phyloP scores from a whole-genome alignment of 345 rosid species.

The Acer saccharum region DNA sequence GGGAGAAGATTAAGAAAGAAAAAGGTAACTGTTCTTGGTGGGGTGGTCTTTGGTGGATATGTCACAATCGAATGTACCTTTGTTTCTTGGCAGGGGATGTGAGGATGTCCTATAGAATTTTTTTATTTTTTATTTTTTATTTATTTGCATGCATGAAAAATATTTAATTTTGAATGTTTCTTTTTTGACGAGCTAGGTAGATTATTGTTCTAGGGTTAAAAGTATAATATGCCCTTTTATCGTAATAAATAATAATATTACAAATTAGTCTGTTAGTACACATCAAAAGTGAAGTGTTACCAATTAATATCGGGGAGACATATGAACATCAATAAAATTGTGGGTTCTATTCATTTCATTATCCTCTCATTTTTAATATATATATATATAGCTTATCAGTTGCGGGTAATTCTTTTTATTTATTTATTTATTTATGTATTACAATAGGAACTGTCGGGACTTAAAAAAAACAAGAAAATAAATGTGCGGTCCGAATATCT shows the following conservation, averaged over 20 bases:
- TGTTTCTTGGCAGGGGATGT: constrained; percentile 30
- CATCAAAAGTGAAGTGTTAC: neutral
- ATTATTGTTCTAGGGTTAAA: constrained; percentile 2
- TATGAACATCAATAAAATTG: too few relatives aligned
- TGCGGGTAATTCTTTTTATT: too few relatives aligned
- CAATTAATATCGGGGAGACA: too few relatives aligned
- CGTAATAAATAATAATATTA: neutral
- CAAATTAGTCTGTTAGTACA: neutral
- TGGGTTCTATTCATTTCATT: too few relatives aligned
- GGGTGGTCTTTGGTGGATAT: constrained; percentile 38
- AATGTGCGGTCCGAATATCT: too few relatives aligned
- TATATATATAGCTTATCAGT: too few relatives aligned
- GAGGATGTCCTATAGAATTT: constrained; percentile 19
- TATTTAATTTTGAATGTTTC: neutral
- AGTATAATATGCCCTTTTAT: neutral
- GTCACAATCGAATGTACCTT: constrained; percentile 43
- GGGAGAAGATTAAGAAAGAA: constrained; percentile 12
- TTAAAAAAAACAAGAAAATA: too few relatives aligned
- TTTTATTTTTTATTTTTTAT: neutral
- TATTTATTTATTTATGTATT: too few relatives aligned
- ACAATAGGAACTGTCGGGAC: too few relatives aligned
- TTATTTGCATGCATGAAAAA: constrained; percentile 23
- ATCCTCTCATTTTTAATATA: too few relatives aligned
- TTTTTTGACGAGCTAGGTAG: neutral
- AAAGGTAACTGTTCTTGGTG: constrained; percentile 32